phyloP scores from a whole-genome alignment of 352 stramenopile species.

The Phytophthora capsici region DNA sequence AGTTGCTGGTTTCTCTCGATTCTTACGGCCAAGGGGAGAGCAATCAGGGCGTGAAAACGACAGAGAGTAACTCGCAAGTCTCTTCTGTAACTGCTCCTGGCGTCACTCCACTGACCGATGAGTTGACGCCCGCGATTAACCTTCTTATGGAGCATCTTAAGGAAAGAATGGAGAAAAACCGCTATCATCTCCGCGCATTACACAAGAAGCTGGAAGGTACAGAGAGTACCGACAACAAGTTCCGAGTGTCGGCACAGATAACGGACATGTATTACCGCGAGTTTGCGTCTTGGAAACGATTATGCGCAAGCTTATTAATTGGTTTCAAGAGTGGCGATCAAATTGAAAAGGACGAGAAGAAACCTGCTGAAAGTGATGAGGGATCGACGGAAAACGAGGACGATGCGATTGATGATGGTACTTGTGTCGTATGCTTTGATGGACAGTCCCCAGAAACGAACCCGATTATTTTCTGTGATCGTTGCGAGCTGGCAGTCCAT shows the following conservation, averaged over 20 bases:
- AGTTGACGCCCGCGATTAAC: constrained; percentile 79
- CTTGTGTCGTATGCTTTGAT: constrained; percentile 91
- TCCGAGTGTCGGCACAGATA: constrained; percentile 34
- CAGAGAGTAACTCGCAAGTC: constrained; percentile 8
- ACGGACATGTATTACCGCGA: constrained; percentile 81
- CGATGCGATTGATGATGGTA: constrained; percentile 82
- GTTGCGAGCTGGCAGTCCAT: constrained; percentile 90
- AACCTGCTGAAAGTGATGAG: constrained; percentile 20
- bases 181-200: constrained; percentile 58
- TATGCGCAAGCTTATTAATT: constrained; percentile 71
- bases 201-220: constrained; percentile 53
- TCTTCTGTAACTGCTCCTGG: background rate
- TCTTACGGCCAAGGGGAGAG: constrained; percentile 30
- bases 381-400: constrained; percentile 42
- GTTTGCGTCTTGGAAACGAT: constrained; percentile 76
- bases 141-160: constrained; percentile 79
- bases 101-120: constrained; percentile 41
- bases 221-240: constrained; percentile 37
- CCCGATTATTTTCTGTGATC: constrained; percentile 91
- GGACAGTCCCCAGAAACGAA: constrained; percentile 87
- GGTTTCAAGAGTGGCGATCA: constrained; percentile 47
- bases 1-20: constrained; percentile 70
- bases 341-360: constrained; percentile 16
- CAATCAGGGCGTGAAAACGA: background rate
- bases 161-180: constrained; percentile 79